Evolutionary conservation across 2,329 filamentous ascomycete species (phyloP).

Genomic region (Cordyceps fumosorosea): DNA sequence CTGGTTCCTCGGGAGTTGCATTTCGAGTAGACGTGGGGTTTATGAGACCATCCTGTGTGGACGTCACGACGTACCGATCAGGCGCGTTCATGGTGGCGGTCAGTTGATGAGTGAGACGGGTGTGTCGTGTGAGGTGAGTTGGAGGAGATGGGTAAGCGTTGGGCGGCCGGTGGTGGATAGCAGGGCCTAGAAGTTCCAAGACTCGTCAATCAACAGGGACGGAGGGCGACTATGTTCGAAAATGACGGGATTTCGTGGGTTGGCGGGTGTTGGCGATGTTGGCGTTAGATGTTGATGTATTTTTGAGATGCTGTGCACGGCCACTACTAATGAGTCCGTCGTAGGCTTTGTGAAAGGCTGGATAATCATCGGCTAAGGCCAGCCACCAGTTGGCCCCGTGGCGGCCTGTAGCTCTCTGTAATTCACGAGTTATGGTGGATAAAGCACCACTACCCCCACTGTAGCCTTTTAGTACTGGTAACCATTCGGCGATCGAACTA

Average conservation of each 20-base stretch:
- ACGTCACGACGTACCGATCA: slow-evolving; percentile 40
- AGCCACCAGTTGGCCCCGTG: not conserved
- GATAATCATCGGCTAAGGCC: slow-evolving; percentile 13
- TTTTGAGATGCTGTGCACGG: not conserved
- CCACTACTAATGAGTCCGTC: not conserved
- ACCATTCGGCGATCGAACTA: no score
- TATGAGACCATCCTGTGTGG: not conserved
- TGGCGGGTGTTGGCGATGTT: not conserved
- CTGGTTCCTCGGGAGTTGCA: not conserved
- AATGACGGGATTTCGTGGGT: not conserved
- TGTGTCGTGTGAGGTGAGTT: not conserved
- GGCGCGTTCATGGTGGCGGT: slow-evolving; percentile 44
- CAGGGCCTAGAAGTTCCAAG: not conserved
- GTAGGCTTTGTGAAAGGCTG: not conserved
- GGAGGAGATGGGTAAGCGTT: not conserved
- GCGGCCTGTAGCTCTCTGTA: no score
- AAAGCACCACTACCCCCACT: no score
- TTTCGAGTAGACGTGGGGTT: not conserved
- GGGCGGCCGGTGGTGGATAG: not conserved
- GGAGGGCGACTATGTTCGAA: not conserved
- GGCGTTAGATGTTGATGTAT: not conserved
- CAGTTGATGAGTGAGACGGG: not conserved
- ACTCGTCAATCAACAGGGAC: accelerated
- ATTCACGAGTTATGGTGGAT: no score
- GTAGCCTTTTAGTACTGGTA: no score